A percentile compares a stretch with the other conserved stretches of the same genome.
phyloP scores from a whole-genome alignment of 2,329 filamentous ascomycete genomes.

The Colletotrichum tofieldiae region DNA sequence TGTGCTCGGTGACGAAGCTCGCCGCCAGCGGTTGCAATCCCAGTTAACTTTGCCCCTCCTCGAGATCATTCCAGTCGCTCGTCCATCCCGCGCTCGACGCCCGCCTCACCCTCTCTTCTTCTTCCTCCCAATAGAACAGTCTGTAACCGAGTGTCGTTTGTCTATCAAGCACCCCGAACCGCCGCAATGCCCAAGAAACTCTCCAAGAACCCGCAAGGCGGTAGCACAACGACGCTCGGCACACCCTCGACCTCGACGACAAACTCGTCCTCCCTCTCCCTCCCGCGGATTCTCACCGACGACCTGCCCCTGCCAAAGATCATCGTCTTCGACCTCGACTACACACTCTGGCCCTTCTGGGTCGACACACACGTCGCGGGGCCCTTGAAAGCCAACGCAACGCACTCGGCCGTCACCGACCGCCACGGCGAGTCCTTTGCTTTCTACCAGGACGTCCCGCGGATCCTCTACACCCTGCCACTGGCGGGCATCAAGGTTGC shows the following conservation, averaged over 20 bases:
- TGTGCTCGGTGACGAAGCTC: conserved; percentile 14
- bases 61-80: background rate
- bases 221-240: conserved; percentile 47
- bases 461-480: conserved; percentile 74
- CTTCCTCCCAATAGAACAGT: background rate
- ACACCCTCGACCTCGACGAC: conserved; percentile 46
- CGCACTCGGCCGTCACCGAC: conserved; percentile 64
- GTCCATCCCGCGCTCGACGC: background rate
- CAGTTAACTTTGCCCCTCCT: conserved; percentile 26
- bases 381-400: conserved; percentile 72
- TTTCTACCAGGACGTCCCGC: conserved; percentile 81
- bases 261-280: conserved; percentile 45
- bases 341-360: conserved; percentile 99
- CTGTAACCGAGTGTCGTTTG: background rate
- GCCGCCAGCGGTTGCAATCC: conserved; percentile 3
- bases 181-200: conserved; percentile 53
- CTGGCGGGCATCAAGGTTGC: conserved; percentile 69
- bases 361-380: conserved; percentile 91
- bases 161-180: background rate
- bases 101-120: background rate
- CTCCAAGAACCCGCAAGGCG: conserved; percentile 46
- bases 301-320: conserved; percentile 83
- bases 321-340: conserved; percentile 96
- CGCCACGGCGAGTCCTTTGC: conserved; percentile 75
- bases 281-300: conserved; percentile 64